These are phyloP conservation scores for Aaosphaeria arxii DNA, from an alignment of 2,329 filamentous ascomycete species.

Conservation along the genomic window DNA sequence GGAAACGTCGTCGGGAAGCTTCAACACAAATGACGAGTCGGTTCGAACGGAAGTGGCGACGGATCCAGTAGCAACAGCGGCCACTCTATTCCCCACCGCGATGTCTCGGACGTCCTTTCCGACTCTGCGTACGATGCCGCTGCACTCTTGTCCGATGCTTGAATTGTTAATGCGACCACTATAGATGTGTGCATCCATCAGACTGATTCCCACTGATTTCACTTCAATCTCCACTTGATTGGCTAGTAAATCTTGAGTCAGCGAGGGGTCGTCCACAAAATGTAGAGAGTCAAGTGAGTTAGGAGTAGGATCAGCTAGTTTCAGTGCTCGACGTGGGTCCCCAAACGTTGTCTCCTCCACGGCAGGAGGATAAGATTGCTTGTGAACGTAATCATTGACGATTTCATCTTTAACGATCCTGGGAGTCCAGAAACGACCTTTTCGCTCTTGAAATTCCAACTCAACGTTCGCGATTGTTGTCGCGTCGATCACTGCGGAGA, in stretches of 20 bases:
- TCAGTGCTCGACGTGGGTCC: constrained; percentile 10
- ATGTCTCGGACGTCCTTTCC: constrained; percentile 13
- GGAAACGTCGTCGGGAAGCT: constrained; percentile 15
- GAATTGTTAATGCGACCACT: constrained; percentile 18
- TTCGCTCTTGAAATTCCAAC: constrained; percentile 15
- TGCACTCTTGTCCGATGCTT: constrained; percentile 12
- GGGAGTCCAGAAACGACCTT: constrained; percentile 13
- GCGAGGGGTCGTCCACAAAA: constrained; percentile 1
- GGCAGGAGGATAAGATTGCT: constrained; percentile 13
- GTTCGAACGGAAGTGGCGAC: constrained; percentile 18
- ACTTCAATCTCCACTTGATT: constrained; percentile 34
- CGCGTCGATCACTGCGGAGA: constrained; percentile 4
- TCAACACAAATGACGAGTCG: constrained; percentile 13
- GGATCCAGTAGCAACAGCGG: constrained; percentile 15
- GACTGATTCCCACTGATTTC: constrained; percentile 17
- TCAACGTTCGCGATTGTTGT: constrained; percentile 4
- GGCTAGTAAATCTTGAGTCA: constrained; percentile 1
- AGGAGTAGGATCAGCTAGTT: constrained; percentile 10
- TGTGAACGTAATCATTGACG: constrained; percentile 20
- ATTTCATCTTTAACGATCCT: constrained; percentile 13
- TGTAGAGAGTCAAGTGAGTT: constrained; percentile 13
- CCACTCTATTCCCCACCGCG: constrained; percentile 20
- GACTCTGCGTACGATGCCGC: constrained; percentile 11
- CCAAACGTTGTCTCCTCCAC: constrained; percentile 13
- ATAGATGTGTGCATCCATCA: constrained; percentile 8